Conservation (phyloP, 306 rosid species). For the Castanea sativa region DNA sequence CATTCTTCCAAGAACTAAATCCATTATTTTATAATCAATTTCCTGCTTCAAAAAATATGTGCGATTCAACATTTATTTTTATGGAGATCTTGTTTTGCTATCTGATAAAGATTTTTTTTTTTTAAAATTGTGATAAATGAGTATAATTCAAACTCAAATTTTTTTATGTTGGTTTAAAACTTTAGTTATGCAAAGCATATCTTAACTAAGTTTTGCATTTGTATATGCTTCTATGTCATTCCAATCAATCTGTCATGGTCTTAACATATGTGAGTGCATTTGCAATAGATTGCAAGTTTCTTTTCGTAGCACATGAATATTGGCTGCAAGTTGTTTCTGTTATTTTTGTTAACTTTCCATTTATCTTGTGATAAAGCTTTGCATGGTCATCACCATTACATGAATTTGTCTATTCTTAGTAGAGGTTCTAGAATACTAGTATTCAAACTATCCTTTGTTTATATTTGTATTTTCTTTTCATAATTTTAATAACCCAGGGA, state of each 20-base stretch:
- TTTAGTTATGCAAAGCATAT: not conserved
- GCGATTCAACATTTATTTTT: not conserved
- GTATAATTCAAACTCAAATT: not conserved
- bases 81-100: not conserved
- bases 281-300: not conserved
- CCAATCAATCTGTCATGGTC: not conserved
- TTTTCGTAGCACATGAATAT: not conserved
- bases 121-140: not conserved
- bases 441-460: not conserved
- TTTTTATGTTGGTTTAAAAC: not conserved
- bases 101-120: not conserved
- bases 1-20: not conserved
- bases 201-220: no score
- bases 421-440: not conserved
- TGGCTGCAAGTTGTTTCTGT: not conserved
- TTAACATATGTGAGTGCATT: not conserved
- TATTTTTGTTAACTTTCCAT: not conserved
- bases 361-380: not conserved
- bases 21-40: not conserved
- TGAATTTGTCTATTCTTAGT: not conserved
- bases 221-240: no score
- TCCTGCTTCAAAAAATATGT: not conserved
- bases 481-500: slow-evolving; percentile 56
- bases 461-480: not conserved
- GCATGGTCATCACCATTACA: not conserved